Base-by-base conservation (phyloP, 2,329 filamentous ascomycete genomes). In the Huntiella decipiens region DNA sequence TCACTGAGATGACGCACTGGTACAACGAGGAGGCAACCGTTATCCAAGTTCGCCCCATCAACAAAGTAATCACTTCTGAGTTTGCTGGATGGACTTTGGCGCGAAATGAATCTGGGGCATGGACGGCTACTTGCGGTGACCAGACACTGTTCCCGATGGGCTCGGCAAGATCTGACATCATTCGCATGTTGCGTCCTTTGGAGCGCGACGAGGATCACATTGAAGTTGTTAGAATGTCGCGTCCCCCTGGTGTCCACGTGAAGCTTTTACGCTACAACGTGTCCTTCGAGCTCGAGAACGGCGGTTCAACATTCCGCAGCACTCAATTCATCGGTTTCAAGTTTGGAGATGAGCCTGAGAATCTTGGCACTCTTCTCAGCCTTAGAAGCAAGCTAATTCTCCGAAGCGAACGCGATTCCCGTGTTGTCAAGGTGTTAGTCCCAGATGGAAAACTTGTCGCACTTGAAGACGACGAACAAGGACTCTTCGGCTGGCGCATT, bases 211-310 rank as follows among this genome's bases (percentile, higher is more conserved):
- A 36, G 3, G 36, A 41, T 4, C n/a, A 44, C 5, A 40, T 48
- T 16, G 33, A 50, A 5, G 13, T 50, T 15, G 40, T 34, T 10
- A 13, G 19, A 6, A 2, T 16, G 5, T 15, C 7, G 4, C 10
- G 17, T 1, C n/a, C n/a, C 5, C 13, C 7, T 11, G 5, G 5
- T 38, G 13, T 70, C 2, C 53, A 62, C 0, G 56, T 70, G 1
- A 58, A 65, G 1, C 49, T 77, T 0, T 67, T 70, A 0, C 58
- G 65, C 2, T 54, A 73, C 0, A 60, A 64, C 4, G 55, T 76
- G 0, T 59, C 61, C 0, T 78, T 77, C 47, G 53, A 49, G 5
- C 44, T 71, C 1, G 50, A 52, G 1, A 11, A 47, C 2, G 54
- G 56, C 0, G 51, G 53, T 0, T 44, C 51, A 0, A 38, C 38